Evolutionary conservation across 345 rosid genomes (phyloP).

Genomic region (Brassica nigra): DNA sequence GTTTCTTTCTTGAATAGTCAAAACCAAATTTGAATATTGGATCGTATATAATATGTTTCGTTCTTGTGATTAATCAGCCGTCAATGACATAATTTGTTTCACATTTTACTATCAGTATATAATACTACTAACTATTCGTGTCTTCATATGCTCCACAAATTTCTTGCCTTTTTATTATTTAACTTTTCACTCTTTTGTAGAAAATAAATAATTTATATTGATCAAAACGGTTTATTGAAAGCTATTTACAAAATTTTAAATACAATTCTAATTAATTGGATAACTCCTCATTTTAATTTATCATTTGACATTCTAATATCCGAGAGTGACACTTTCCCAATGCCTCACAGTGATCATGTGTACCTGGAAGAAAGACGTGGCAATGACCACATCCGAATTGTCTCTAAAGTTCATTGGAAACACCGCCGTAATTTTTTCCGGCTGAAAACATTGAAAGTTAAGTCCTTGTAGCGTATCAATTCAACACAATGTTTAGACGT

Average conservation of each 20-base stretch:
- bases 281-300: neutral
- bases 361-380: slow-evolving; percentile 86
- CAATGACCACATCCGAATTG: slow-evolving; percentile 71
- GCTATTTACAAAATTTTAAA: too few relatives aligned
- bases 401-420: slow-evolving; percentile 90
- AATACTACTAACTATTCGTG: neutral
- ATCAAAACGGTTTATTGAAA: neutral
- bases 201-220: neutral
- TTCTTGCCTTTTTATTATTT: neutral
- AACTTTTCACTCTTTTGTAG: neutral
- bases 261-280: neutral
- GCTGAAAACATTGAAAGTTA: slow-evolving; percentile 56
- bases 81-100: neutral
- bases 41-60: neutral
- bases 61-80: neutral
- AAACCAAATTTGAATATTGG: neutral
- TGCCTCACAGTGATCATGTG: neutral
- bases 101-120: neutral
- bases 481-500: neutral
- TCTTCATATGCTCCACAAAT: neutral
- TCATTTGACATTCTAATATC: neutral
- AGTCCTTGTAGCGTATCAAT: too few relatives aligned
- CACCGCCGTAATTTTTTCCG: slow-evolving; percentile 59
- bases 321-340: neutral
- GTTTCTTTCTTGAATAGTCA: neutral